Evolutionary conservation across 805 yeast genomes (phyloP).

Genomic region (Candida silvatica): DNA sequence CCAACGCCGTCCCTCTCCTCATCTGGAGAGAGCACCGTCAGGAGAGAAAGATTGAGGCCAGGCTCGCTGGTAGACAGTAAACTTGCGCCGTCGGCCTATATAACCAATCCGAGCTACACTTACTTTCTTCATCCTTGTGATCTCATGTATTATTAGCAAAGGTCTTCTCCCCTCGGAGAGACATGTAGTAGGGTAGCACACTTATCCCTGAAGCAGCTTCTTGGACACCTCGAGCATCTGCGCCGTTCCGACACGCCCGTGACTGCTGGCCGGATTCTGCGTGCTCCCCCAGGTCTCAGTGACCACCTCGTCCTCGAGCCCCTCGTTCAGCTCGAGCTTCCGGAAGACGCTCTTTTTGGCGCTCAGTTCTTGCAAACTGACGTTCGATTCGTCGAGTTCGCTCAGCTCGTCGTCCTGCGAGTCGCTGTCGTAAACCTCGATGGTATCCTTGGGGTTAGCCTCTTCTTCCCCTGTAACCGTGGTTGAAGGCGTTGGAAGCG

Average conservation of each 20-base stretch:
- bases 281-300: conserved; percentile 4
- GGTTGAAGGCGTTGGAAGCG: no score
- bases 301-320: not conserved
- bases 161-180: no score
- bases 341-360: not conserved
- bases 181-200: no score
- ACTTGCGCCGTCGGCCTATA: not conserved
- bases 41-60: conserved; percentile 14
- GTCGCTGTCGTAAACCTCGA: conserved; percentile 4
- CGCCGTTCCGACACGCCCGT: no score
- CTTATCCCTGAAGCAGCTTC: no score
- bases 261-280: no score
- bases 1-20: conserved; percentile 52
- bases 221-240: no score
- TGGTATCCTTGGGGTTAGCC: no score
- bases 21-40: conserved; percentile 36
- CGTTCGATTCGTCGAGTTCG: not conserved
- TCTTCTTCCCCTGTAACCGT: no score
- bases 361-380: not conserved
- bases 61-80: conserved; percentile 6
- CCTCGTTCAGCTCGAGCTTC: conserved; percentile 1
- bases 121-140: no score
- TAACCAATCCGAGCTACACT: no score
- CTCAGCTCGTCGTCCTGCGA: conserved; percentile 5
- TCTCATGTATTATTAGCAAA: no score